Conservation (phyloP, 2,329 filamentous ascomycete genomes). For the Microdochium paspali region DNA sequence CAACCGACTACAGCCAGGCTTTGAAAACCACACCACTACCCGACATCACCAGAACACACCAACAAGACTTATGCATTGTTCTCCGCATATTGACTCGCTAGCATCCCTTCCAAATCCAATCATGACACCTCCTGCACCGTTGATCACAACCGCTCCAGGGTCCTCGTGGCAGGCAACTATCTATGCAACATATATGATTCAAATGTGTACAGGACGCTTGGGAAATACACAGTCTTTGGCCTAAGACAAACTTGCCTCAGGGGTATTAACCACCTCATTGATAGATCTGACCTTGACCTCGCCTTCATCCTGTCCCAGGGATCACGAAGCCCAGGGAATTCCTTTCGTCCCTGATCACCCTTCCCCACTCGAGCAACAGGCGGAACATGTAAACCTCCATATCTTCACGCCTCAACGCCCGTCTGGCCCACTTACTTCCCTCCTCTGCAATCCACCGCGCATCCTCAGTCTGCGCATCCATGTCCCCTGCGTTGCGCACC, state of each 20-base stretch:
- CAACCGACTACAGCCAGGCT: no score
- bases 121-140: no score
- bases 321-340: conserved; percentile 31
- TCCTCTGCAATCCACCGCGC: conserved; percentile 56
- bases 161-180: no score
- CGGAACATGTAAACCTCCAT: conserved; percentile 77
- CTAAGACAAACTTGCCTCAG: background rate
- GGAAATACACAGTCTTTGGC: no score
- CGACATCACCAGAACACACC: no score
- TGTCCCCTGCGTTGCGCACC: conserved; percentile 28
- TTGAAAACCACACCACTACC: no score
- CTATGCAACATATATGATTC: no score
- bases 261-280: background rate
- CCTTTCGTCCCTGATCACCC: conserved; percentile 54
- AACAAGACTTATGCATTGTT: no score
- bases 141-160: no score
- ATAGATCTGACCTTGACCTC: background rate
- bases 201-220: no score
- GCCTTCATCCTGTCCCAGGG: background rate
- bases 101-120: no score
- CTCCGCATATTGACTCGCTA: no score
- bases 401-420: conserved; percentile 59
- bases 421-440: conserved; percentile 55
- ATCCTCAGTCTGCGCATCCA: conserved; percentile 36
- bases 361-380: conserved; percentile 67